Evolutionary conservation across 2,329 filamentous ascomycete species (phyloP), one percentile per base, ranked within the genome.

Genomic region (Trichophyton simii): DNA sequence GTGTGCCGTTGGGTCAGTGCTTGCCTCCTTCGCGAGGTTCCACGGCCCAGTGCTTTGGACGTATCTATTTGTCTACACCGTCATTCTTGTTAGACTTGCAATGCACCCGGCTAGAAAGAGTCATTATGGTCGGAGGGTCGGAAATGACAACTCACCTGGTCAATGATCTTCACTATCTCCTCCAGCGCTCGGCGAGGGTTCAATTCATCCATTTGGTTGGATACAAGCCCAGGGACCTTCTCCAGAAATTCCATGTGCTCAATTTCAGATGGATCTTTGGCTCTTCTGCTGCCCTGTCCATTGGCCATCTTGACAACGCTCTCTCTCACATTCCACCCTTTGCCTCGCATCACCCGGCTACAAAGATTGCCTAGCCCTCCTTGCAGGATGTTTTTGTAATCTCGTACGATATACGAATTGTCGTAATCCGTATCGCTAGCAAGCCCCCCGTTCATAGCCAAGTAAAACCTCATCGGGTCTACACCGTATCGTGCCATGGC

Each of bases 391-490:
- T 91, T 94, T 70, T 87, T 87, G 74, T 97, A 96, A 62, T 84
- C 80, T 13, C 83, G 79, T 52, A 87, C 83, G 64, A 99, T 87
- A 63, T 83, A 80, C 13, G 80, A 75, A 71, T 97, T 99, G 64
- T 87, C 86, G 70, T 97, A 99, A 72, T 91, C 85, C 34, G 89
- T 82, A 71, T 99, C 94, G 61, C 88, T 79, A 13, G 77, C 77
- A 38, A 96, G 83, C 22, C 86, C 88, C 48, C 90, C 91, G 64
- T 91, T 87, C 64, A 87, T 83, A 65, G 90, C 83, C 65, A 99
- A 82, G 73, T 92, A 99, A 75, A 88, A 97, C 8, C 94, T 87
- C 80, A 99, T 85, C 0, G 86, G 82, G 72, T 99, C 95, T 3
- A 91, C 79, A 1, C 90, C 91, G 75, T 91, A 99, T 5, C 91